Evolutionary conservation across 2,329 filamentous ascomycete genomes (phyloP).

Genomic region (Epichloe sibirici): DNA sequence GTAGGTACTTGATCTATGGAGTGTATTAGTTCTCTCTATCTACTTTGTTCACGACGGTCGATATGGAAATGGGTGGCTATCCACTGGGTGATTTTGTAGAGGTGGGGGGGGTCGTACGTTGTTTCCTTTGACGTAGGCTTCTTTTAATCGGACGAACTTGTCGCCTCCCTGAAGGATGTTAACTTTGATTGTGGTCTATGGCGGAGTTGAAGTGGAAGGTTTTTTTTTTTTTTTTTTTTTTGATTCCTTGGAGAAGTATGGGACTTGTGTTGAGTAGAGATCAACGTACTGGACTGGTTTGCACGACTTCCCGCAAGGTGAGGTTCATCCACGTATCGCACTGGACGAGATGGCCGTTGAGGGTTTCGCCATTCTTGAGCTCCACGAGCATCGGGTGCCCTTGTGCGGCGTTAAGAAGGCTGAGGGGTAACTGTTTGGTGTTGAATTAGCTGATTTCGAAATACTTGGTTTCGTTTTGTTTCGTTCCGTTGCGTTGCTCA

Average conservation of each 20-base stretch:
- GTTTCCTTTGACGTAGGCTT: conserved; percentile 94
- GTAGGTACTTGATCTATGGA: conserved; percentile 86
- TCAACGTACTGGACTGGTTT: conserved; percentile 67
- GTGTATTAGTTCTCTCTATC: background rate
- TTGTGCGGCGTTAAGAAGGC: conserved; percentile 87
- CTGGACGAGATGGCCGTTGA: conserved; percentile 90
- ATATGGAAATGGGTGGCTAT: background rate
- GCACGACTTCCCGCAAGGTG: conserved; percentile 91
- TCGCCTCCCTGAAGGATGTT: conserved; percentile 58
- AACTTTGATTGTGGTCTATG: background rate
- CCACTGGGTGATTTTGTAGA: background rate
- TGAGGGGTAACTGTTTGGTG: conserved; percentile 48
- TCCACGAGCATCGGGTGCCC: conserved; percentile 97
- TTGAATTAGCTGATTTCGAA: background rate
- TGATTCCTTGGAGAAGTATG: background rate
- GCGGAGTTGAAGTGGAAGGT: too few species aligned
- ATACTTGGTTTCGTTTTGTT: background rate
- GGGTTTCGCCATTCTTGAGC: conserved; percentile 92
- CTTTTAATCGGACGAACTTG: conserved; percentile 81
- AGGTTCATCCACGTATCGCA: conserved; percentile 99
- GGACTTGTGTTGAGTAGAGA: background rate
- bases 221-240: too few species aligned
- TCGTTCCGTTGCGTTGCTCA: background rate
- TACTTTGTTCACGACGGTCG: background rate
- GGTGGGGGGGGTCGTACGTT: conserved; percentile 46